phyloP scores from a whole-genome alignment of 495 filamentous ascomycete species.

The Podospora australis region DNA sequence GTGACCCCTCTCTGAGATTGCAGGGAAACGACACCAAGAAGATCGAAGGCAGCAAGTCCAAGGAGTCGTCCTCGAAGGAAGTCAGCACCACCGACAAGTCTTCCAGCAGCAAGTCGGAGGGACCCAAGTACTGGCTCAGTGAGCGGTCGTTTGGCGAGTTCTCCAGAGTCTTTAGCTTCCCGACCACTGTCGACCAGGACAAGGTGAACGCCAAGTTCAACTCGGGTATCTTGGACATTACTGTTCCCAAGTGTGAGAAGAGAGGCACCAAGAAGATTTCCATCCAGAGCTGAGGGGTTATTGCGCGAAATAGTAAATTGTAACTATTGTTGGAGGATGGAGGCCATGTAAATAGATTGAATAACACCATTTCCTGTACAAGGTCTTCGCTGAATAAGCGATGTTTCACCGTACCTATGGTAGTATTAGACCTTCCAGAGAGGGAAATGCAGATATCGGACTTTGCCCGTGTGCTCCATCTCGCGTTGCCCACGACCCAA shows the following conservation, averaged over 20 bases:
- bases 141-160: slow-evolving; percentile 82
- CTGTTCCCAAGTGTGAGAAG: slow-evolving; percentile 68
- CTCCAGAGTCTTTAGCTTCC: slow-evolving; percentile 75
- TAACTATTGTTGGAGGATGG: too few relatives aligned
- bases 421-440: too few relatives aligned
- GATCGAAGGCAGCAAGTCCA: slow-evolving; percentile 17
- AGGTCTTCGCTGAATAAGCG: too few relatives aligned
- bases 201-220: slow-evolving; percentile 62
- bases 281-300: slow-evolving; percentile 6
- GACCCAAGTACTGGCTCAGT: slow-evolving; percentile 67
- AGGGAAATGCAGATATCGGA: too few relatives aligned
- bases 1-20: slow-evolving; percentile 26
- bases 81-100: background rate
- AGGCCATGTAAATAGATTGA: too few relatives aligned
- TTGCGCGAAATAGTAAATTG: too few relatives aligned
- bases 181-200: slow-evolving; percentile 67
- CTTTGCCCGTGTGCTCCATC: too few relatives aligned
- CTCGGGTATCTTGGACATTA: slow-evolving; percentile 56
- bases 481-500: too few relatives aligned
- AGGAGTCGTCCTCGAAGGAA: slow-evolving; percentile 6
- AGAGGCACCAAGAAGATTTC: slow-evolving; percentile 23
- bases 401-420: too few relatives aligned
- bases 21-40: slow-evolving; percentile 8
- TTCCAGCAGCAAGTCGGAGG: background rate
- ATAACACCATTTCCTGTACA: too few relatives aligned